A percentile compares a stretch with the other conserved stretches of the same genome.
phyloP scores from a whole-genome alignment of 768 basidiomycete species.

The Asterophora parasitica region DNA sequence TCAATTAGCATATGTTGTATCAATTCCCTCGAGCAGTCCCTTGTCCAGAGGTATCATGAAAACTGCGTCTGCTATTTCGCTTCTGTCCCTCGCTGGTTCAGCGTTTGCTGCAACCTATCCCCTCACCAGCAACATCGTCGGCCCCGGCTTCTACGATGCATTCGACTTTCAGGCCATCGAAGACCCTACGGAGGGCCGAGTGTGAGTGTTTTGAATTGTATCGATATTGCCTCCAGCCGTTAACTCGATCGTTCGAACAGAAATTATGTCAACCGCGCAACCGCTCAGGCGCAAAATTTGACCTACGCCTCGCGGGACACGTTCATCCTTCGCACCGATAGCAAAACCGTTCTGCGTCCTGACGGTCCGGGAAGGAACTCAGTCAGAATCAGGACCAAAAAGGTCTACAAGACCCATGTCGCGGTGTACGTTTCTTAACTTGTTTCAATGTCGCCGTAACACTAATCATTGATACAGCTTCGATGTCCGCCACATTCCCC shows the following conservation, averaged over 20 bases:
- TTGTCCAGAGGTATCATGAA: no score
- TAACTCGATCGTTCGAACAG: constrained; percentile 17
- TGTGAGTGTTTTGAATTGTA: constrained; percentile 32
- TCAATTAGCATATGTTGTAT: no score
- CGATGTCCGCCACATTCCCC: constrained; percentile 47
- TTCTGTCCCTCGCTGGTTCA: no score
- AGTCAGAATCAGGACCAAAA: constrained; percentile 50
- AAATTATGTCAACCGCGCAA: constrained; percentile 41
- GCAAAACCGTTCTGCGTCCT: constrained; percentile 40
- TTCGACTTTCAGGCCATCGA: constrained; percentile 46
- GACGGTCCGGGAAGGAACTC: constrained; percentile 55
- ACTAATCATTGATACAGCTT: constrained; percentile 20
- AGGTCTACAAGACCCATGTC: constrained; percentile 48
- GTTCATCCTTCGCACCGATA: constrained; percentile 55
- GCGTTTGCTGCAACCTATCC: constrained; percentile 42
- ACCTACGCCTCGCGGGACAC: constrained; percentile 49
- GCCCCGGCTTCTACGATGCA: constrained; percentile 43
- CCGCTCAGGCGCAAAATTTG: constrained; percentile 50
- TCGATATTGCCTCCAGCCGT: neutral
- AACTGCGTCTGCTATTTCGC: no score
- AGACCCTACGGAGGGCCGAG: constrained; percentile 65
- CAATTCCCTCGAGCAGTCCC: no score
- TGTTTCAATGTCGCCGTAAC: no score
- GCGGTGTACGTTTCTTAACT: constrained; percentile 36
- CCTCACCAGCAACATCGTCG: constrained; percentile 39